Evolutionary conservation across 2,329 filamentous ascomycete genomes (phyloP).

Genomic region (Pseudogymnoascus verrucosus): DNA sequence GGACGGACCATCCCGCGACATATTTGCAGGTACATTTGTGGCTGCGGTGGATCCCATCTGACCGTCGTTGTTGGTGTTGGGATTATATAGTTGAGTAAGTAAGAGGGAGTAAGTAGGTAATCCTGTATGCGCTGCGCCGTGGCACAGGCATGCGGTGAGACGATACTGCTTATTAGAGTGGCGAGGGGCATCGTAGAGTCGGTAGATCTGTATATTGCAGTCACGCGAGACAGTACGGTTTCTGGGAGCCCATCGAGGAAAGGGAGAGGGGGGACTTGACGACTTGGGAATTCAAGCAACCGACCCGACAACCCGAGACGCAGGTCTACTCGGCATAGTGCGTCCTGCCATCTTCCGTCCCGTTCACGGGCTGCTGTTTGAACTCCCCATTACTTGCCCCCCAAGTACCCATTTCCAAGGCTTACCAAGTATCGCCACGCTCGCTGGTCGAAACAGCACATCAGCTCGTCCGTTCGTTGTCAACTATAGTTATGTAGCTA

Average conservation of each 20-base stretch:
- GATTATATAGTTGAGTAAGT: not conserved
- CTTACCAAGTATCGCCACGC: not conserved
- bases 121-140: not conserved
- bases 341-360: not conserved
- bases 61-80: not conserved
- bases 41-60: not conserved
- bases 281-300: not conserved
- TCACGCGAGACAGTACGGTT: not conserved
- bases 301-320: not conserved
- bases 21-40: not conserved
- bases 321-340: not conserved
- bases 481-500: not conserved
- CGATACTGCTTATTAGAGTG: not conserved
- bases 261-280: not conserved
- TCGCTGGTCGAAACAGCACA: not conserved
- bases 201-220: not conserved
- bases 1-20: not conserved
- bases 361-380: not conserved
- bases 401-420: not conserved
- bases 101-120: no score
- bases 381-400: not conserved
- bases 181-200: not conserved
- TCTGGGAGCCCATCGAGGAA: not conserved
- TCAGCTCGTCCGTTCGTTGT: not conserved
- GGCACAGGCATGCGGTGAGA: not conserved